These are phyloP conservation scores for Atractiella rhizophila DNA, from an alignment of 768 basidiomycete species.

Conservation along the genomic window DNA sequence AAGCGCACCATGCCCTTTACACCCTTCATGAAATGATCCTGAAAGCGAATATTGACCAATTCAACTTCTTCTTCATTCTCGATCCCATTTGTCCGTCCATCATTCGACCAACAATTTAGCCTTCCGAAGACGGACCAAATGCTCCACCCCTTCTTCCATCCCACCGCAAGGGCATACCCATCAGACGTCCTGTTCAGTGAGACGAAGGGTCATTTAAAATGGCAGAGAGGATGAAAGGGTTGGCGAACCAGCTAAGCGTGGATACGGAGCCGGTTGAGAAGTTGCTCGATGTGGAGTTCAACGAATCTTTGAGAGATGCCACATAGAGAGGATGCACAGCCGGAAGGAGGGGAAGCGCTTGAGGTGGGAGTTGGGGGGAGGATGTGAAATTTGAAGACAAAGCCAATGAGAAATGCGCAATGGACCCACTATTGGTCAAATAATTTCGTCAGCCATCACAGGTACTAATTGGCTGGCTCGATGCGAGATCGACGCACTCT, in stretches of 20 bases:
- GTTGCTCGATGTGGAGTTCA: conserved; percentile 11
- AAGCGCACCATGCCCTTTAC: conserved; percentile 40
- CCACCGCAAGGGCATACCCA: conserved; percentile 79
- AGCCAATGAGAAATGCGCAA: conserved; percentile 9
- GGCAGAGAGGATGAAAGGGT: neutral
- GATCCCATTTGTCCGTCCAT: conserved; percentile 38
- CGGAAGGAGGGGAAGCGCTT: no score
- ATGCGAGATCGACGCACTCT: neutral
- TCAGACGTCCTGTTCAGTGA: conserved; percentile 79
- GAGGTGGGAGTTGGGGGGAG: conserved; percentile 14
- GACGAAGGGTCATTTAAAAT: conserved; percentile 13
- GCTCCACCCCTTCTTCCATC: conserved; percentile 73
- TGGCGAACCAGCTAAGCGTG: conserved; percentile 2
- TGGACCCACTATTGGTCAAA: neutral
- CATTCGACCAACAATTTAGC: conserved; percentile 54
- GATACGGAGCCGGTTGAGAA: conserved; percentile 7
- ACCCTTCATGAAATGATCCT: conserved; percentile 68
- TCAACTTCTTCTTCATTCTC: conserved; percentile 25
- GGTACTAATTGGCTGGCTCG: neutral
- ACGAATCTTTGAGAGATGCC: conserved; percentile 11
- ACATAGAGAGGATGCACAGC: no score
- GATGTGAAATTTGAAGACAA: conserved; percentile 2
- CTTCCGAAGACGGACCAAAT: conserved; percentile 72
- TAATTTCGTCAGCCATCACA: neutral
- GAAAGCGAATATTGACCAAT: conserved; percentile 26